Conservation (phyloP, 768 basidiomycete genomes). For the Termitomyces bulborhizus region DNA sequence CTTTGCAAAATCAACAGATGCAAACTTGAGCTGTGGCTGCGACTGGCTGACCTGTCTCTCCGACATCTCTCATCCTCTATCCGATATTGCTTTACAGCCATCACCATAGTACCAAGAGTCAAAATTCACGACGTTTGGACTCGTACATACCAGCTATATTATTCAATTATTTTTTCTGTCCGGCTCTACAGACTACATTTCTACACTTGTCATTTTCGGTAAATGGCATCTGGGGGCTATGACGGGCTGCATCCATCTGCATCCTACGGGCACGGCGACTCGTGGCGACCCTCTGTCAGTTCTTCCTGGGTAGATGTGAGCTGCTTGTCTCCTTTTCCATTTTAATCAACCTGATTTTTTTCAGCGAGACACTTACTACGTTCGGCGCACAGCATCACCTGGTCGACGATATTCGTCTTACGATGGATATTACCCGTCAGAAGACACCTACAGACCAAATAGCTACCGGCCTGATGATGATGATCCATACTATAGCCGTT, state of each 20-base stretch:
- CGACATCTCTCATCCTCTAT: background rate
- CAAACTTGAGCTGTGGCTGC: slow-evolving; percentile 27
- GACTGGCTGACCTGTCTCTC: slow-evolving; percentile 1
- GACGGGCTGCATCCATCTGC: slow-evolving; percentile 27
- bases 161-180: background rate
- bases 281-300: slow-evolving; percentile 26
- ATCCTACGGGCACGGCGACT: slow-evolving; percentile 23
- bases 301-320: slow-evolving; percentile 35
- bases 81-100: background rate
- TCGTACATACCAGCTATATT: background rate
- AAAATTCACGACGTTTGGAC: background rate
- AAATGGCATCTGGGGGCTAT: slow-evolving; percentile 37
- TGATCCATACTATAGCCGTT: slow-evolving; percentile 32
- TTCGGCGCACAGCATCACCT: slow-evolving; percentile 44
- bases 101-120: background rate
- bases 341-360: slow-evolving; percentile 3
- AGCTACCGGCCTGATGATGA: slow-evolving; percentile 17
- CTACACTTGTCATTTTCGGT: slow-evolving; percentile 10
- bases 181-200: background rate
- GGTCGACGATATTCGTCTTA: slow-evolving; percentile 37
- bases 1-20: slow-evolving; percentile 19
- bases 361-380: slow-evolving; percentile 27
- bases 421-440: slow-evolving; percentile 43
- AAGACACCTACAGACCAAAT: slow-evolving; percentile 14
- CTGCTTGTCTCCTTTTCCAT: slow-evolving; percentile 7